phyloP scores from a whole-genome alignment of 1,284 basidiomycete species.

The Cystobasidium pallidum region DNA sequence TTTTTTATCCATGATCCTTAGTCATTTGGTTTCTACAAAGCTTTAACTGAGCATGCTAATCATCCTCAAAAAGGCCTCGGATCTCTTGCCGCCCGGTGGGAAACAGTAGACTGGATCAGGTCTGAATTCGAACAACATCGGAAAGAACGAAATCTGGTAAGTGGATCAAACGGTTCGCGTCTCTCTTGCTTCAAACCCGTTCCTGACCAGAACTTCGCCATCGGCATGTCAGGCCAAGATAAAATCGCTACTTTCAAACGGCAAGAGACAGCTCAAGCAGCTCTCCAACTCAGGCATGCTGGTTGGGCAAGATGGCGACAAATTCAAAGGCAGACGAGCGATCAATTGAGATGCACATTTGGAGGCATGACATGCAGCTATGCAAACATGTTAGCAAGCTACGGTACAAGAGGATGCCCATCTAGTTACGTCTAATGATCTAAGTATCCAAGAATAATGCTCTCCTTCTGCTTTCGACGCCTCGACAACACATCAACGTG shows the following conservation, averaged over 20 bases:
- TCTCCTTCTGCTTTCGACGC: not conserved
- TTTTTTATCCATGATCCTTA: not conserved
- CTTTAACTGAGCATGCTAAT: too few species aligned
- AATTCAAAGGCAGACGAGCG: conserved; percentile 33
- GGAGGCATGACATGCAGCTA: not conserved
- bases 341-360: not conserved
- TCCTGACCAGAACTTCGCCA: not conserved
- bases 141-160: conserved; percentile 29
- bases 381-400: not conserved
- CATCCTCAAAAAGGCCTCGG: conserved; percentile 18
- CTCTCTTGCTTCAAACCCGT: not conserved
- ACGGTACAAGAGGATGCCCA: not conserved
- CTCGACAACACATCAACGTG: not conserved
- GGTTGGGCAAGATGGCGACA: conserved; percentile 34
- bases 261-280: conserved; percentile 44
- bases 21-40: too few species aligned
- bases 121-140: conserved; percentile 42
- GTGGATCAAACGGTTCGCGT: not conserved
- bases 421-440: not conserved
- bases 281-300: conserved; percentile 32
- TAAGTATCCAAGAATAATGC: not conserved
- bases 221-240: conserved; percentile 27
- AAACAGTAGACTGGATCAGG: conserved; percentile 37
- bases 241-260: conserved; percentile 28
- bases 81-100: conserved; percentile 18